phyloP scores from a whole-genome alignment of 139 green algal species.

The Mesostigma viride region DNA sequence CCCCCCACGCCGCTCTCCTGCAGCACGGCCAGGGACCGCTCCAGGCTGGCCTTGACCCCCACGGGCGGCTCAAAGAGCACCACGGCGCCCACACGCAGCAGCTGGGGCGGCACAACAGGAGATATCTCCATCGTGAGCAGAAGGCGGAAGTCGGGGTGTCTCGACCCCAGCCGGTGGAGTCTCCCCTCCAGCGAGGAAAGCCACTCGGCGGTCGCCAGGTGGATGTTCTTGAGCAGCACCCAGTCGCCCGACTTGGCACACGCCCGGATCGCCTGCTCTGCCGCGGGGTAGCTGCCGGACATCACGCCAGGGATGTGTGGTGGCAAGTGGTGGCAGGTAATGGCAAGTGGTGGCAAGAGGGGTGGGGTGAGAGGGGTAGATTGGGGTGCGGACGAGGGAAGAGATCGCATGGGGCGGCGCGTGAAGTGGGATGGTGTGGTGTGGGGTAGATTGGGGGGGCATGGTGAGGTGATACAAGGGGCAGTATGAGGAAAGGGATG shows the following conservation, averaged over 20 bases:
- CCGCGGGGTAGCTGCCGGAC: background rate
- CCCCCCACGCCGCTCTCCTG: too few relatives aligned
- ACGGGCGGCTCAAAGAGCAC: slow-evolving; percentile 13
- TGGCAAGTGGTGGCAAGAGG: too few relatives aligned
- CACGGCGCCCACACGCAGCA: slow-evolving; percentile 14
- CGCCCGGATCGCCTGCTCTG: background rate
- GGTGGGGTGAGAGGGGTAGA: too few relatives aligned
- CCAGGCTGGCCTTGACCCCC: slow-evolving; percentile 11
- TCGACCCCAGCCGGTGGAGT: background rate
- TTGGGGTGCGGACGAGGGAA: too few relatives aligned
- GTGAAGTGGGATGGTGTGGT: too few relatives aligned
- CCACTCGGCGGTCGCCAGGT: slow-evolving; percentile 23
- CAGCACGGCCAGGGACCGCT: slow-evolving; percentile 5
- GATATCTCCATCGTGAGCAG: slow-evolving; percentile 20
- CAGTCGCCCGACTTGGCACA: slow-evolving; percentile 65
- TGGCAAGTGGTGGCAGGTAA: too few relatives aligned
- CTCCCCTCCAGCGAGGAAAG: slow-evolving; percentile 12
- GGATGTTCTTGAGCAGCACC: slow-evolving; percentile 69
- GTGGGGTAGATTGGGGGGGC: too few relatives aligned
- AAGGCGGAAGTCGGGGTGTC: slow-evolving; percentile 13
- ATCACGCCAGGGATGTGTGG: too few relatives aligned
- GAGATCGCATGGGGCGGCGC: too few relatives aligned
- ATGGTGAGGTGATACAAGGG: too few relatives aligned
- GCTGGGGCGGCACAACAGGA: background rate
- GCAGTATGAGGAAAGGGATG: too few relatives aligned